A percentile compares a stretch with the other conserved stretches of the same genome.
Evolutionary conservation across 179 eudicot genomes (phyloP).

Genomic region (Patellifolia procumbens): DNA sequence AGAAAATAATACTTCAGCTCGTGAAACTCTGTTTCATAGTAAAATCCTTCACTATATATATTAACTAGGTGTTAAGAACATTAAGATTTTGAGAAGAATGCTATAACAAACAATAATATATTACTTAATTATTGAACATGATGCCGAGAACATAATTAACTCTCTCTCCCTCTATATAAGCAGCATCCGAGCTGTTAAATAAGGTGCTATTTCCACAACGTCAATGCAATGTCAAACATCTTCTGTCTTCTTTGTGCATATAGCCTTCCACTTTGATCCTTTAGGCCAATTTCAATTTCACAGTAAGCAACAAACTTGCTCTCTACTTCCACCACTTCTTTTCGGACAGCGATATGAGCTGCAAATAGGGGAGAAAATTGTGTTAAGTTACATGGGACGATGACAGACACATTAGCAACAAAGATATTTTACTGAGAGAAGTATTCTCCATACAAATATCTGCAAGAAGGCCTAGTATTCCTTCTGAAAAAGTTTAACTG

Average conservation of each 20-base stretch:
- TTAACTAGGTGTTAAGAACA: neutral
- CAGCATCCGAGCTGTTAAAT: slow-evolving; percentile 3
- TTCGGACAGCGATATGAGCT: slow-evolving; percentile 48
- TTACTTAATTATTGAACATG: slow-evolving; percentile 17
- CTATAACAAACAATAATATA: slow-evolving; percentile 9
- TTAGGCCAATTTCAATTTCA: neutral
- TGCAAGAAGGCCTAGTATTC: neutral
- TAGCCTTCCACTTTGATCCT: neutral
- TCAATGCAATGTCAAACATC: neutral
- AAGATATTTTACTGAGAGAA: neutral
- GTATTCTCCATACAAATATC: neutral
- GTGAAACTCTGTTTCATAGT: neutral
- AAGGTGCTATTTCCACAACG: slow-evolving; percentile 4
- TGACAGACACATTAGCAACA: neutral
- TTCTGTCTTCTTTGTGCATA: neutral
- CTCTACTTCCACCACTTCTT: slow-evolving; percentile 37
- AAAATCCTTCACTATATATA: slow-evolving; percentile 9
- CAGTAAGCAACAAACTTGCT: neutral
- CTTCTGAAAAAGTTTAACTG: too few species aligned
- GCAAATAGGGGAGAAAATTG: slow-evolving; percentile 20
- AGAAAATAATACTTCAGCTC: too few species aligned
- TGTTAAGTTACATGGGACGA: neutral
- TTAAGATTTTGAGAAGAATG: slow-evolving; percentile 4
- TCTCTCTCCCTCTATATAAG: slow-evolving; percentile 6
- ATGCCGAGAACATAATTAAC: slow-evolving; percentile 13